These are phyloP conservation scores for Fraxinus nigra DNA, from an alignment of 305 asterid species.

Conservation along the genomic window DNA sequence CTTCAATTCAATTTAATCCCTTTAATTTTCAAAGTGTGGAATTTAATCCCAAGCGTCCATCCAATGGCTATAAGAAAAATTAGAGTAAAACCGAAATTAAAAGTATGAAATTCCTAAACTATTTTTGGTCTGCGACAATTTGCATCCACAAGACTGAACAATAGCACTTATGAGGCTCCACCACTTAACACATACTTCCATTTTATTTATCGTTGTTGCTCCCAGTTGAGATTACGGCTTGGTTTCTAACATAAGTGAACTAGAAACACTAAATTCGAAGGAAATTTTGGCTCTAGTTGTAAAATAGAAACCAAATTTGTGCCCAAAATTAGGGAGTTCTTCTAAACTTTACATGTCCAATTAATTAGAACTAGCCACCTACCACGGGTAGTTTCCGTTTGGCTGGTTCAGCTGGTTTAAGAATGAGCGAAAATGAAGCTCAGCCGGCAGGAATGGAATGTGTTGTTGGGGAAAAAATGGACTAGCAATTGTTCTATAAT, in stretches of 20 bases:
- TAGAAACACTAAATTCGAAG: background rate
- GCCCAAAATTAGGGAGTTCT: background rate
- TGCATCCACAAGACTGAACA: background rate
- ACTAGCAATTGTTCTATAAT: background rate
- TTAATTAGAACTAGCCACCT: background rate
- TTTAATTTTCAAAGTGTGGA: too few species aligned
- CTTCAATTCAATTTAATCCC: too few species aligned
- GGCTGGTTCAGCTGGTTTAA: background rate
- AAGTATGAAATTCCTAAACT: background rate
- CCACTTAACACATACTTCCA: background rate
- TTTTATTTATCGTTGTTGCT: background rate
- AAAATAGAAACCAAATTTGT: background rate
- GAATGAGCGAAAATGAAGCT: background rate
- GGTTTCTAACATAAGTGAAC: background rate
- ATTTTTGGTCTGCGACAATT: background rate
- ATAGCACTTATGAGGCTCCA: background rate
- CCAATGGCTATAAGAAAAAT: too few species aligned
- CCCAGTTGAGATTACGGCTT: background rate
- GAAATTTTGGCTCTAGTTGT: background rate
- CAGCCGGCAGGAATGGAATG: background rate
- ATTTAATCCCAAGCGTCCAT: too few species aligned
- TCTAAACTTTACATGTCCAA: background rate
- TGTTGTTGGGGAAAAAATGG: background rate
- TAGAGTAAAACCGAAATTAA: too few species aligned
- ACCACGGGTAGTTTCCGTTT: background rate